Evolutionary conservation across 768 basidiomycete genomes (phyloP).

Genomic region (Phanerochaete sordida): DNA sequence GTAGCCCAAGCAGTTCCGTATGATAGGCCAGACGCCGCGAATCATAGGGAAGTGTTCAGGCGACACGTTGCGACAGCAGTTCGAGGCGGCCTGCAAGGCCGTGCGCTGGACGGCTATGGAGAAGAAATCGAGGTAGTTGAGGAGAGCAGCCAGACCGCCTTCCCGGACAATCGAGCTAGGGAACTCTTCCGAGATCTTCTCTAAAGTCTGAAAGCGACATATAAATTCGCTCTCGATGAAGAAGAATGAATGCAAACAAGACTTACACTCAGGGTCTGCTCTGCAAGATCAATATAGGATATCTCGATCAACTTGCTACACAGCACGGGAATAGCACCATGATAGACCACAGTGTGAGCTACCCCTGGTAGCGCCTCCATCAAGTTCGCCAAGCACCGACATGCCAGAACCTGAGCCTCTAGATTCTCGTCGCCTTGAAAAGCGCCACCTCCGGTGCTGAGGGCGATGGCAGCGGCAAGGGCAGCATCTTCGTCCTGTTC

Average conservation of each 20-base stretch:
- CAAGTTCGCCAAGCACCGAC: constrained; percentile 93
- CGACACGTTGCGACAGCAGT: constrained; percentile 92
- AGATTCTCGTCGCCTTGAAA: constrained; percentile 82
- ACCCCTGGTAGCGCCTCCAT: constrained; percentile 99
- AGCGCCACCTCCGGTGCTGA: constrained; percentile 62
- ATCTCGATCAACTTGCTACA: constrained; percentile 98
- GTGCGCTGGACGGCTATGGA: constrained; percentile 97
- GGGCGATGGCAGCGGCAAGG: constrained; percentile 81
- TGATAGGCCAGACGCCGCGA: constrained; percentile 85
- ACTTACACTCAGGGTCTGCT: constrained; percentile 95
- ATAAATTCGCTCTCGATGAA: constrained; percentile 14
- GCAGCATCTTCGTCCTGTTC: constrained; percentile 83
- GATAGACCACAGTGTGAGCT: constrained; percentile 96
- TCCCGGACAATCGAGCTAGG: constrained; percentile 95
- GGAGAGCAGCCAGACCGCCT: constrained; percentile 87
- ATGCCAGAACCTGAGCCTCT: constrained; percentile 94
- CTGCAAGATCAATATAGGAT: constrained; percentile 95
- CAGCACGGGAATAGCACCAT: constrained; percentile 96
- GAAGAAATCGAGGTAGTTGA: constrained; percentile 98
- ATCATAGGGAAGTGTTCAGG: constrained; percentile 89
- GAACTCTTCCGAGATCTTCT: constrained; percentile 98
- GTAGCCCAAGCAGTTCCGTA: constrained; percentile 88
- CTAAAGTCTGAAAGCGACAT: constrained; percentile 67
- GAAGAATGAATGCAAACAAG: constrained; percentile 12
- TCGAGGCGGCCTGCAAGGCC: constrained; percentile 93